Evolutionary conservation across 2,329 filamentous ascomycete genomes (phyloP), one percentile per base, ranked within the genome.

Genomic region (Rutstroemia sp.): DNA sequence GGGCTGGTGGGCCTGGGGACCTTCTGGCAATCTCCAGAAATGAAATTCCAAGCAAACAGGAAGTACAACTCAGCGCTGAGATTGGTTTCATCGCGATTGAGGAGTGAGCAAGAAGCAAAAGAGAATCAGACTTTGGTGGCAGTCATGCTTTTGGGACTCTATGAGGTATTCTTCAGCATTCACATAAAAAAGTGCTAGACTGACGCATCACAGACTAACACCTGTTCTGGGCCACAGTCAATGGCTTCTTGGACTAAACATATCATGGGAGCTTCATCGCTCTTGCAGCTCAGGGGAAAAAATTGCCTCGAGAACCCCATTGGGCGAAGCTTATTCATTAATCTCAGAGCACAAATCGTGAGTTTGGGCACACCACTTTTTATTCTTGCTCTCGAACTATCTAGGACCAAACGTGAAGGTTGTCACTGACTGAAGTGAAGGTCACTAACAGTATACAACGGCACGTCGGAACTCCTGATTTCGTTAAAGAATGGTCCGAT

Each of bases 201-300:
- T 61, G 23, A 61, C 17, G 2, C 3, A n/a, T 21, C 21, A 14
- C 27, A 66, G 65, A 63, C 60, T 42, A 66, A 65, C 46, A 65
- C 61, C 4, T 65, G 62, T 40, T 57, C 56, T 16, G 59, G 57
- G 30, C 59, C 56, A 9, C 71, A 74, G 53, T 79, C 77, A 0
- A 73, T 79, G 65, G 69, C 72, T 39, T 75, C 76, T 2, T 81
- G 79, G 75, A 75, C 78, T 51, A 72, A 78, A 55, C 79, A 82
- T 61, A 73, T 80, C 45, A 76, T 73, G 45, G 78, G 78, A 5
- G 78, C 79, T 3, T 73, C 74, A 2, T 72, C 74, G 3, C 68
- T 82, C 17, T 74, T 78, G 12, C 72, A 70, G 51, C 70, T 80
- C 61, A 74, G 78, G 48, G 79, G 78, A 21, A 65, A 71, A 12